Evolutionary conservation across 2,329 filamentous ascomycete genomes (phyloP).

Genomic region (Coniochaeta sp.): DNA sequence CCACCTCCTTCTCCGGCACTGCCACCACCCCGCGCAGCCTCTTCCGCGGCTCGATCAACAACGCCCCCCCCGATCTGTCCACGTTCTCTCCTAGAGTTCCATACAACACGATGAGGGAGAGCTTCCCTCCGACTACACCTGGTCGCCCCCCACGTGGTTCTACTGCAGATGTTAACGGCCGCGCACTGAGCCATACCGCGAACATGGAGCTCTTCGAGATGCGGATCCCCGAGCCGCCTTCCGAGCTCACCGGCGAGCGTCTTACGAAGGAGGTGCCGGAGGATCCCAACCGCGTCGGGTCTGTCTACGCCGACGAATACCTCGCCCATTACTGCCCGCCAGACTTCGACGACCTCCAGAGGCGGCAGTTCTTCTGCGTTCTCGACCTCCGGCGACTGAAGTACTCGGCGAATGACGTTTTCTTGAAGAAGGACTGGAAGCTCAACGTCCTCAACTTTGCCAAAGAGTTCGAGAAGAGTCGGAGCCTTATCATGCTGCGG

Average conservation of each 20-base stretch:
- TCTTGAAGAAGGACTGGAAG: conserved; percentile 55
- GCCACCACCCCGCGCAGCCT: conserved; percentile 24
- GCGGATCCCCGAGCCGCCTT: conserved; percentile 51
- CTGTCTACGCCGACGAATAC: conserved; percentile 55
- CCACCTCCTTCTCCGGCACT: conserved; percentile 19
- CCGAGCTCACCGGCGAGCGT: conserved; percentile 47
- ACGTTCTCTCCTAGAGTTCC: conserved; percentile 39
- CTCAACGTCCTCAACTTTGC: conserved; percentile 56
- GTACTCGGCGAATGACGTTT: conserved; percentile 55
- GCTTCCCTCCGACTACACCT: conserved; percentile 39
- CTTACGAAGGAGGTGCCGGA: conserved; percentile 47
- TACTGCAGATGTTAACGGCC: conserved; percentile 38
- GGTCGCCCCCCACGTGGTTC: conserved; percentile 35
- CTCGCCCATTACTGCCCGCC: conserved; percentile 49
- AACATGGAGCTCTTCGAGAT: conserved; percentile 48
- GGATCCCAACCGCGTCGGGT: conserved; percentile 42
- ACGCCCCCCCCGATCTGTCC: conserved; percentile 18
- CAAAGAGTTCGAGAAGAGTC: conserved; percentile 58
- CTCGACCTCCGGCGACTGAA: conserved; percentile 55
- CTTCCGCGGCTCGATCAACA: conserved; percentile 22
- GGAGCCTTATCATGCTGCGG: conserved; percentile 52
- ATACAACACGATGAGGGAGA: conserved; percentile 37
- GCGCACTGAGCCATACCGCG: conserved; percentile 41
- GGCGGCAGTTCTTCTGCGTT: conserved; percentile 56
- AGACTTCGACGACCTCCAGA: conserved; percentile 51